A percentile compares a stretch with the other conserved stretches of the same genome.
phyloP scores from a whole-genome alignment of 495 filamentous ascomycete genomes.

The Podospora pseudocomata region DNA sequence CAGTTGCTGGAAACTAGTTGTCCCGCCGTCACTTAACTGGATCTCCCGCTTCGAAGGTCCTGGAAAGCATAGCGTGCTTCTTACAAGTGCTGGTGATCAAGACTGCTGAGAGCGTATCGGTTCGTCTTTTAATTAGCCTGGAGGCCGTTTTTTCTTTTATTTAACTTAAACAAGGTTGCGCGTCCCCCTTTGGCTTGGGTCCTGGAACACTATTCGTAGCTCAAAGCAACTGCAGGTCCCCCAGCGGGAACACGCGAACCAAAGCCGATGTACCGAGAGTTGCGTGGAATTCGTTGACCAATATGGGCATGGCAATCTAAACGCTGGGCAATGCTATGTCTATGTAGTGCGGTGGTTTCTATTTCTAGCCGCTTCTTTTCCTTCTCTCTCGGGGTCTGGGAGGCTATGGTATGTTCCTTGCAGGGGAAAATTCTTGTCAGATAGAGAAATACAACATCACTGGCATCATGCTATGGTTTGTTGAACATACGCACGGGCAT shows the following conservation, averaged over 20 bases:
- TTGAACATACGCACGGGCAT: background rate
- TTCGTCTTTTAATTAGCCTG: slow-evolving; percentile 2
- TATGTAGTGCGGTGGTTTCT: background rate
- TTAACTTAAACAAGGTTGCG: background rate
- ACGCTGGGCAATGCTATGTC: background rate
- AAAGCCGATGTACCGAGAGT: background rate
- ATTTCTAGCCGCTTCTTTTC: background rate
- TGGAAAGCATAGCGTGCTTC: background rate
- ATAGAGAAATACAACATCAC: background rate
- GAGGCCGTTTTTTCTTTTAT: background rate
- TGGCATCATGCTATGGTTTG: background rate
- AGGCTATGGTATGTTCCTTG: background rate
- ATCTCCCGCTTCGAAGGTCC: too few relatives aligned
- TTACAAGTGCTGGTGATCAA: background rate
- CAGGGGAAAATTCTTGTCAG: background rate
- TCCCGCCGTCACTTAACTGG: background rate
- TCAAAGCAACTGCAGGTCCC: background rate
- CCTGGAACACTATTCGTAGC: background rate
- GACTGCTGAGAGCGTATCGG: background rate
- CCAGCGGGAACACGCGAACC: background rate
- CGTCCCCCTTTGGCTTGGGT: background rate
- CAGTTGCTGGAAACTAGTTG: background rate
- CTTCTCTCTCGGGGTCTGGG: background rate
- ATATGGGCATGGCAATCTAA: background rate
- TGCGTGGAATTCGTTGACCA: background rate